Evolutionary conservation across 495 filamentous ascomycete species (phyloP), one percentile per base, ranked within the genome.

Genomic region (Penicillium soppii): DNA sequence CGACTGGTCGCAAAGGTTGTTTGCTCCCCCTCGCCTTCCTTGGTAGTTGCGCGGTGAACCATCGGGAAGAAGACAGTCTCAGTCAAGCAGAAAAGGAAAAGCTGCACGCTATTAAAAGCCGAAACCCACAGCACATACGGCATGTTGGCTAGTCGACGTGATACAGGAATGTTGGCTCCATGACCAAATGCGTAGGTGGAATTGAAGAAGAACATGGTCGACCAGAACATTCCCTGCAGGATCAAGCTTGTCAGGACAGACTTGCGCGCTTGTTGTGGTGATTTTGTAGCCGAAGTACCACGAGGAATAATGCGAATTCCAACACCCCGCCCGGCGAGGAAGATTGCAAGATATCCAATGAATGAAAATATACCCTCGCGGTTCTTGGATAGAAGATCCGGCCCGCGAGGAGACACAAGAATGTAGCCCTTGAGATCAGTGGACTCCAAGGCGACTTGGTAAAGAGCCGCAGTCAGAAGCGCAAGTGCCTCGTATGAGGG

Each of bases 281-380:
- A 67, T 46, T 52, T 71, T 60, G 54, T 67, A 27, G 56, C 23
- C 54, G 65, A 62, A 19, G 75, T 69, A 36, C 62, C 73, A 33
- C 87, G 76, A 0, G 89, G 88, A 10, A 98, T 81, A 29, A 91
- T 79, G 32, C 85, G 78, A 69, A 88, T 84, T 32, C 94, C 94
- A 22, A 83, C 77, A 27, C 86, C 86, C 64, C 94, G 91, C 5
- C 94, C 94, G 3, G 90, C 84, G 12, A 98, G 77, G 68, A 97
- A 99, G 41, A 99, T 96, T 13, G 95, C 88, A 15, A 99, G 78
- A 66, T 97, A 99, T 2, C 94, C 94, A 29, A 85, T 68, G 69
- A 97, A 96, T 16, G 91, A 96, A 68, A 91, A 96, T 29, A 97
- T 76, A 1, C 94, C 94, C 63, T 99, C 94, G 16, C 92, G 81